Base-by-base conservation (phyloP, 1,284 basidiomycete genomes). In the Malassezia globosa region DNA sequence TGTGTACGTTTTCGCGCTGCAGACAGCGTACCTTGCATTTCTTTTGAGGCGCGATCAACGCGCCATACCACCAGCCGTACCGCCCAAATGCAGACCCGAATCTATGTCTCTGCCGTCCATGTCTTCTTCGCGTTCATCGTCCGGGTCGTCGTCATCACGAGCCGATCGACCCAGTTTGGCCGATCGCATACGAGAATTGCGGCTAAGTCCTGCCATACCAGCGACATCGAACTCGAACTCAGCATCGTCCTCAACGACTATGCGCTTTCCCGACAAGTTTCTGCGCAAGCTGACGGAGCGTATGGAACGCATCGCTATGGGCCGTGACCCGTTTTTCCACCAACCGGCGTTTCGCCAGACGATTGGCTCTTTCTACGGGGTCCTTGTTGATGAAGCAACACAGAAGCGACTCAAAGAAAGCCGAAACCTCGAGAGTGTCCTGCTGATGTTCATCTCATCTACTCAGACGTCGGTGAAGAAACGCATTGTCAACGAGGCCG, bases 401-500 rank as follows among this genome's bases (percentile, higher is more conserved):
- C 57, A 61, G 29, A 61, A 61, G 34, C 64, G 61, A 64, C 83
- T 96, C 80, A 87, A 88, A 72, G 89, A 95, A 72, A 90, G 88
- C 64, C 79, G 94, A 39, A 94, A 92, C 75, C 85, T 96, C 45
- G 94, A 99, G 73, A 89, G 95, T 59, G 81, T 97, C 51, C 92
- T 99, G 55, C 78, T 97, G 43, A 84, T 85, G 77, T 96, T 95
- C 65, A 89, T 90, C 13, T 86, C 89, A 2, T 82, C 87, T 37
- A 85, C 68, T 0, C 65, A 69, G 37, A 54, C 56, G 6, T 52
- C 56, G 39, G 47, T 70, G 33, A 55, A 82, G 77, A 92, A 94
- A 73, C 72, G 85, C 82, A 44, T 60, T 2, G 26, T 65, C 80
- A 76, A 74, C n/a, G 87, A 94, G 38, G 83, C 81, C 11, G 63